phyloP scores from a whole-genome alignment of 2,329 filamentous ascomycete genomes.

The Xylariomycetidae sp. region DNA sequence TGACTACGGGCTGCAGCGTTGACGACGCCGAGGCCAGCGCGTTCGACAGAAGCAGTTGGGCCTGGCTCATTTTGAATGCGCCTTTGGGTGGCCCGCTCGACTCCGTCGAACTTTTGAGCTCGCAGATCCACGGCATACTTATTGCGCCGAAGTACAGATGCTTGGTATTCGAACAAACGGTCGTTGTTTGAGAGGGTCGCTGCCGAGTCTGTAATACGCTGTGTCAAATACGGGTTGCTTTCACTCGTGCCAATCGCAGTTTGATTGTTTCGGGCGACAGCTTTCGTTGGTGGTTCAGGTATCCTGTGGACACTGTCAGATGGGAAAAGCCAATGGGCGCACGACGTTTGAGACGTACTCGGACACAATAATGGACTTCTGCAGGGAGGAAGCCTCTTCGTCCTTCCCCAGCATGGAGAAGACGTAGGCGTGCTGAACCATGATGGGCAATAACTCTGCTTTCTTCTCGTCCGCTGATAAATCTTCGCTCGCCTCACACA shows the following conservation, averaged over 20 bases:
- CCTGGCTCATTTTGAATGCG: constrained; percentile 28
- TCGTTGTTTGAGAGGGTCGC: constrained; percentile 49
- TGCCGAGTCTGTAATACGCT: constrained; percentile 53
- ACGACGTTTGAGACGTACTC: constrained; percentile 40
- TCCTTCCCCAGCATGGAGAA: constrained; percentile 59
- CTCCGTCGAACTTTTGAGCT: constrained; percentile 61
- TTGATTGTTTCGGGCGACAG: constrained; percentile 62
- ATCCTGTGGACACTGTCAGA: constrained; percentile 39
- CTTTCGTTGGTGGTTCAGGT: constrained; percentile 58
- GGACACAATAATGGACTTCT: constrained; percentile 52
- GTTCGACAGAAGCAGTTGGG: constrained; percentile 24
- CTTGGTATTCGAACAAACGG: constrained; percentile 68
- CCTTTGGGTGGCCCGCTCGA: constrained; percentile 41
- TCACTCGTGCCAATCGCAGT: constrained; percentile 34
- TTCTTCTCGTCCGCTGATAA: constrained; percentile 68
- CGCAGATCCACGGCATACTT: constrained; percentile 58
- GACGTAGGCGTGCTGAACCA: constrained; percentile 70
- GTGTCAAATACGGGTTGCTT: constrained; percentile 62
- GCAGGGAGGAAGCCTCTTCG: constrained; percentile 59
- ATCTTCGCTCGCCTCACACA: constrained; percentile 70
- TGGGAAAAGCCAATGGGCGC: constrained; percentile 3
- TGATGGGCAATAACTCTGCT: constrained; percentile 67
- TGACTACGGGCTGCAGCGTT: constrained; percentile 69
- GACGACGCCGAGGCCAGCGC: constrained; percentile 40
- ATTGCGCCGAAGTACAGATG: constrained; percentile 55